Percentiles rank a stretch among this genome's conserved stretches.
Evolutionary conservation across 2,329 filamentous ascomycete genomes (phyloP).

Genomic region (Daldinia sp.): DNA sequence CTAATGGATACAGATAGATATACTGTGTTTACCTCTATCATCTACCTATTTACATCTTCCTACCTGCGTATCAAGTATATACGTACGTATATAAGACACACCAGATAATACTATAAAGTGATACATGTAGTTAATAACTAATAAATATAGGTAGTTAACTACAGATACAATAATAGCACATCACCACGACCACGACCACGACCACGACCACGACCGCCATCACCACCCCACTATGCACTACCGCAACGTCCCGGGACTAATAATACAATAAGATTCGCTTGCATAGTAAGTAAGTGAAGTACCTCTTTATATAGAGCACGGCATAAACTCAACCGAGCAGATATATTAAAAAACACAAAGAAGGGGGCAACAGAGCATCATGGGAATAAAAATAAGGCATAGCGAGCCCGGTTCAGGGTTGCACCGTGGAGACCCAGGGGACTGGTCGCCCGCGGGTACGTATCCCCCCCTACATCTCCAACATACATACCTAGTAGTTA

Average conservation of each 20-base stretch:
- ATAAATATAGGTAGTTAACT: too few species aligned
- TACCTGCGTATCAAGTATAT: background rate
- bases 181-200: background rate
- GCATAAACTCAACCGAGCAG: slow-evolving; percentile 10
- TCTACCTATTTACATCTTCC: background rate
- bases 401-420: slow-evolving; percentile 20
- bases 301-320: slow-evolving; percentile 6
- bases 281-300: slow-evolving; percentile 3
- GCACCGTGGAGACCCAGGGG: slow-evolving; percentile 41
- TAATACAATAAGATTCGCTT: background rate
- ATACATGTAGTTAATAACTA: background rate
- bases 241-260: slow-evolving; percentile 22
- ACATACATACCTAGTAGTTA: background rate
- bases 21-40: background rate
- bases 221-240: slow-evolving; percentile 30
- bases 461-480: background rate
- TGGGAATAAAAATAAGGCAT: slow-evolving; percentile 25
- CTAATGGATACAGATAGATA: background rate
- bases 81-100: background rate
- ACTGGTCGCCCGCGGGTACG: slow-evolving; percentile 29
- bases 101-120: background rate
- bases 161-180: background rate
- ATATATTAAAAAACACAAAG: slow-evolving; percentile 7
- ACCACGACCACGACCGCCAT: background rate
- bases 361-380: background rate